Evolutionary conservation across 306 rosid species (phyloP), one percentile per base, ranked within the genome.

Genomic region (Adenanthera pavonina): DNA sequence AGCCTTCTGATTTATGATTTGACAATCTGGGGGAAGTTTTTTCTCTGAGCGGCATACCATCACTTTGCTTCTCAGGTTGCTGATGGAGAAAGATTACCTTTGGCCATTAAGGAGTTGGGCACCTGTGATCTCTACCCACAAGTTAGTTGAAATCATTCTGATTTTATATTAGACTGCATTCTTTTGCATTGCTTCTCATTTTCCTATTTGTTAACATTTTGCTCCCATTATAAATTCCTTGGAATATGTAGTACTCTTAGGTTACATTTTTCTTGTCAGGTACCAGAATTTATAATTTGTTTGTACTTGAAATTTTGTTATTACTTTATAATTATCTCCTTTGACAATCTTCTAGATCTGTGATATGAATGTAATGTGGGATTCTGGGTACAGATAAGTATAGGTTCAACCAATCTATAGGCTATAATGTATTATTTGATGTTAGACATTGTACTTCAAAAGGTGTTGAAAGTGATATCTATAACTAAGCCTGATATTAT

Each of bases 61-160:
- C 69, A 70, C 81, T 79, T 81, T 86, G 80, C 75, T 81, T 86
- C 65, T 78, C 80, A 95, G 99, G 92, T 89, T 86, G 91, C 96
- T 66, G 98, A 95, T 77, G 99, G 99, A 84, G 99, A 95, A 89
- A 92, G 99, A 82, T 85, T 95, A 71, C 98, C 99, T 73, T 89
- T 95, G 92, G 97, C 94, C 47, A 97, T 95, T 81, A 95, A 95
- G 92, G 99, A 95, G 89, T 85, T 95, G 97, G 99, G 99, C 20
- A 95, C 92, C 35, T 95, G 99, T 72, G 99, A 95, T 85, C 98
- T 95, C 83, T 95, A 95, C 88, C 99, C 99, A 44, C 99, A 95
- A 80, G 99, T 95, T 76, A 86, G 90, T 80, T 38, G 68, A 57
- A 67, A 62, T 75, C 75, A 25, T 69, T 84, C 72, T 61, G 78